phyloP scores from a whole-genome alignment of 1,284 basidiomycete genomes.

The Austroboletus olivaceoglutinosus region DNA sequence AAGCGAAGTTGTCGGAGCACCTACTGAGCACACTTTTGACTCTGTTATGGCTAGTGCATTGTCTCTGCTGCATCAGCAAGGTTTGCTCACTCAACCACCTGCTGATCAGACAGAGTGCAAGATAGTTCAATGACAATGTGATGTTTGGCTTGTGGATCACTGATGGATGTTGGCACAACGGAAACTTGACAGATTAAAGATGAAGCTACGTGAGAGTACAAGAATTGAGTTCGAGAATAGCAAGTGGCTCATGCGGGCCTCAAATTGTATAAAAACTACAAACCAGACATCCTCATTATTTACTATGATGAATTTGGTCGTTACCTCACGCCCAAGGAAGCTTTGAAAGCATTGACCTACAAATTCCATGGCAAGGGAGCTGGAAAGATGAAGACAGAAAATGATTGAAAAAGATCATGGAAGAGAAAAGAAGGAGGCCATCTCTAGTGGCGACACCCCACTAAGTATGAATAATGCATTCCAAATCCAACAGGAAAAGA shows the following conservation, averaged over 20 bases:
- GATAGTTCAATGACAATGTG: conserved; percentile 77
- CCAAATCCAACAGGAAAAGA: conserved; percentile 85
- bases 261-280: conserved; percentile 90
- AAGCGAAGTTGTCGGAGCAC: conserved; percentile 53
- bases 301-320: conserved; percentile 98
- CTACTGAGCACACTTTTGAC: conserved; percentile 70
- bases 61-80: conserved; percentile 86
- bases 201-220: conserved; percentile 92
- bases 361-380: conserved; percentile 95
- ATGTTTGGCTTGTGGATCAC: conserved; percentile 89
- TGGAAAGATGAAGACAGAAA: conserved; percentile 93
- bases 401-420: conserved; percentile 90
- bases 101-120: conserved; percentile 80
- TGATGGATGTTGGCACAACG: conserved; percentile 72
- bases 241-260: conserved; percentile 83
- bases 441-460: conserved; percentile 91
- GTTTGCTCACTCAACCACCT: conserved; percentile 68
- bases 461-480: conserved; percentile 91
- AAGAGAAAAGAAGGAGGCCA: conserved; percentile 90
- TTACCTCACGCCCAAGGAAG: conserved; percentile 87
- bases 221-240: conserved; percentile 89
- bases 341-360: conserved; percentile 93
- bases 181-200: conserved; percentile 86
- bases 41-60: conserved; percentile 88
- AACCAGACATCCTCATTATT: conserved; percentile 93